A percentile compares a stretch with the other conserved stretches of the same genome.
Evolutionary conservation across 179 eudicot species (phyloP).

Genomic region (Corrigiola litoralis): DNA sequence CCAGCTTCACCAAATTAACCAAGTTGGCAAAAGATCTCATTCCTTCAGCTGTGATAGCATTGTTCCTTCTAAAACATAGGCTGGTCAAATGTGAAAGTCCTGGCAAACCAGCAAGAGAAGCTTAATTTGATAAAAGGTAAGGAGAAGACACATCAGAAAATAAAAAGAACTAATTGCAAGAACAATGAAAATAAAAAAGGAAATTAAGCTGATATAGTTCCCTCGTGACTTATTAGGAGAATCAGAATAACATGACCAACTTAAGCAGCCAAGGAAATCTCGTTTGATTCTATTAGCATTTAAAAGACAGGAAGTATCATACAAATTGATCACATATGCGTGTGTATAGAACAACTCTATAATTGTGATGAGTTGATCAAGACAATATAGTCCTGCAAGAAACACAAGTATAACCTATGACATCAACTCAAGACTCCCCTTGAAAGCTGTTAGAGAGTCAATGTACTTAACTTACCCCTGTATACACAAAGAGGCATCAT

Average conservation of each 20-base stretch:
- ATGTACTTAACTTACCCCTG: too few relatives aligned
- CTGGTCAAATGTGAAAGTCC: constrained; percentile 59
- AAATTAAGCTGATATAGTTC: too few relatives aligned
- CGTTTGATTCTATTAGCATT: not conserved
- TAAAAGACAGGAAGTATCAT: too few relatives aligned
- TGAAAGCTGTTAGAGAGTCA: too few relatives aligned
- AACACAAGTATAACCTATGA: not conserved
- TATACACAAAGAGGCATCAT: too few relatives aligned
- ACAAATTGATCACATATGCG: not conserved
- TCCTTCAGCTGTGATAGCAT: constrained; percentile 56
- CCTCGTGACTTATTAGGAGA: too few relatives aligned
- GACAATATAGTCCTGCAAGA: not conserved
- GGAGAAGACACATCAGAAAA: not conserved
- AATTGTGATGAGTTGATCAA: not conserved
- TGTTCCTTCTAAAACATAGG: constrained; percentile 58
- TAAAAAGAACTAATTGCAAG: not conserved
- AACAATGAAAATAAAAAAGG: too few relatives aligned
- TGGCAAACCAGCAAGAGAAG: constrained; percentile 22
- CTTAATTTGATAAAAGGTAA: not conserved
- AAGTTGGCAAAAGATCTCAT: constrained; percentile 50
- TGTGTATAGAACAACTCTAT: not conserved
- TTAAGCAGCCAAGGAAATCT: not conserved
- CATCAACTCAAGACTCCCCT: too few relatives aligned
- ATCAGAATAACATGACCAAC: not conserved
- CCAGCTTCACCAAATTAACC: constrained; percentile 57